phyloP scores from a whole-genome alignment of 768 basidiomycete genomes.

The Megacollybia marginata region DNA sequence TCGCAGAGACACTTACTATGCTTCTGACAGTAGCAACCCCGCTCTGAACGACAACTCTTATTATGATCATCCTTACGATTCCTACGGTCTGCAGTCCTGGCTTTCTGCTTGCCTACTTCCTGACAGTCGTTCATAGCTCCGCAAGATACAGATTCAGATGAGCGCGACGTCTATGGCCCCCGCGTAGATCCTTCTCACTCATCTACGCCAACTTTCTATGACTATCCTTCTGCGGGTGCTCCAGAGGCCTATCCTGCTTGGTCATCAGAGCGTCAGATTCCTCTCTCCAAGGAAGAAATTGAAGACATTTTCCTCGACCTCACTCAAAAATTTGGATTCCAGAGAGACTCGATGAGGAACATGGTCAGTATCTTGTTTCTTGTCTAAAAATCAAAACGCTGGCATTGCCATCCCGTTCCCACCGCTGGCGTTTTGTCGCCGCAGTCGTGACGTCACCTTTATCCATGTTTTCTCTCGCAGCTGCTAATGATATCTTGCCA shows the following conservation, averaged over 20 bases:
- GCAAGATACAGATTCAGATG: slow-evolving; percentile 81
- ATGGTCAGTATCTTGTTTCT: slow-evolving; percentile 47
- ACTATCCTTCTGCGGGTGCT: slow-evolving; percentile 48
- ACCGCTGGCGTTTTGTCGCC: background rate
- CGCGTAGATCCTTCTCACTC: slow-evolving; percentile 63
- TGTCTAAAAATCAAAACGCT: background rate
- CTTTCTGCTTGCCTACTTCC: slow-evolving; percentile 3
- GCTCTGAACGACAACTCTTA: slow-evolving; percentile 52
- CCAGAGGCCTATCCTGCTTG: slow-evolving; percentile 93
- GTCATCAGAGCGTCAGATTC: slow-evolving; percentile 86
- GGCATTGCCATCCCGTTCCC: background rate
- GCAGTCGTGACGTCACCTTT: background rate
- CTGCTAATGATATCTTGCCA: slow-evolving; percentile 17
- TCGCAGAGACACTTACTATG: slow-evolving; percentile 54
- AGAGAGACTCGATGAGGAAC: slow-evolving; percentile 90
- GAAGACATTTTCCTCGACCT: slow-evolving; percentile 98
- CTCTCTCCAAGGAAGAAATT: slow-evolving; percentile 98
- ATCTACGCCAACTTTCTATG: slow-evolving; percentile 67
- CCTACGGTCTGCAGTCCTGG: slow-evolving; percentile 40
- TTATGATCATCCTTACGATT: slow-evolving; percentile 64
- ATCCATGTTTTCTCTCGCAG: slow-evolving; percentile 1
- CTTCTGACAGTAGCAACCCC: slow-evolving; percentile 63
- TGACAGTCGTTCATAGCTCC: slow-evolving; percentile 37
- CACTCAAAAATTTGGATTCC: slow-evolving; percentile 98
- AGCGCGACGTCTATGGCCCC: slow-evolving; percentile 60